Evolutionary conservation across 2,329 filamentous ascomycete genomes (phyloP), one percentile per base, ranked within the genome.

Genomic region (Alternaria sp.): DNA sequence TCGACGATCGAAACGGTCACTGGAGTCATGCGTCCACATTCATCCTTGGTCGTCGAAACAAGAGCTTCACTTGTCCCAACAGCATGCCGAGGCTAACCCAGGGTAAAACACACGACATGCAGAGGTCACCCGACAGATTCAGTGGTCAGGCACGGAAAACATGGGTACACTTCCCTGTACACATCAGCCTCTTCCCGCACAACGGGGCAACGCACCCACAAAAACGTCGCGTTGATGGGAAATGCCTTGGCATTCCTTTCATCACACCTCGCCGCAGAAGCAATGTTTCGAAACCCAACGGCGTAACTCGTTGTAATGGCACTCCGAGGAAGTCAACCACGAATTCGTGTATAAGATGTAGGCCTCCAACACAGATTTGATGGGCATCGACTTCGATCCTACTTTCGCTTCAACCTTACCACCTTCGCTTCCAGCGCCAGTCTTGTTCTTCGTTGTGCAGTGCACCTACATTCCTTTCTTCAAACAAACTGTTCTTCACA

Each of bases 381-480:
- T 28, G 9, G 28, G 26, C 56, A 58, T 54, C 56, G 36, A 49
- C 51, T 38, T 54, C 30, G 51, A 59, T 66, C 52, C 47, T 47
- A 39, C 56, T 30, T 62, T 57, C 44, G 18, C 59, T 61, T 61
- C 54, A 12, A 20, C n/a, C n/a, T 7, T 22, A 42, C 34, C n/a
- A 49, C 46, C 16, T 34, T 39, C 20, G 11, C 41, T 46, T 54
- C 39, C 32, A 8, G 14, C 20, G 14, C 46, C 42, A 6, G 5
- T 32, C 24, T 26, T 38, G 28, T 60, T 49, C 54, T 39, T 61
- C 51, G 16, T 55, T 65, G 68, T 72, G 68, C 64, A 60, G 67
- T 62, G 65, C 65, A 68, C 68, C 14, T 46, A 61, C 64, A 22
- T 66, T 70, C 65, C 46, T 66, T 51, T 38, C 4, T 5, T 7